Evolutionary conservation across 441 rosid genomes (phyloP).

Genomic region (Biscutella laevigata): DNA sequence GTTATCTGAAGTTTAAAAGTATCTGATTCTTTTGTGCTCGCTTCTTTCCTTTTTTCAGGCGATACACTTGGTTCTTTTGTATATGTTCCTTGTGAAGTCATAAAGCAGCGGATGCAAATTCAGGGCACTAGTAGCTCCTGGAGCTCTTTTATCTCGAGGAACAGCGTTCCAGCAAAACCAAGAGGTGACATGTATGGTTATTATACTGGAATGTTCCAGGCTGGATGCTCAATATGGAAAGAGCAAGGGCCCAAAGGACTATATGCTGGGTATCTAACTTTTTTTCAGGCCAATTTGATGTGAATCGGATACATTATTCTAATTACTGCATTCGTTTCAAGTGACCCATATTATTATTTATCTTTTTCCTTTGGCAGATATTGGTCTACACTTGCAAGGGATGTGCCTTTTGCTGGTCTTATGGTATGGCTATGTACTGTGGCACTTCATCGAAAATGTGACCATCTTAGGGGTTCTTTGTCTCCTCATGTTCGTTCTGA

Average conservation of each 20-base stretch:
- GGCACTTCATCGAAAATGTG: background rate
- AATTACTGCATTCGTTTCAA: background rate
- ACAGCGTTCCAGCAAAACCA: constrained; percentile 32
- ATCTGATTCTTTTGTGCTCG: constrained; percentile 23
- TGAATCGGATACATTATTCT: background rate
- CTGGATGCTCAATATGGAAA: constrained; percentile 75
- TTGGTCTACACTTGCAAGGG: constrained; percentile 85
- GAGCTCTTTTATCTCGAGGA: constrained; percentile 44
- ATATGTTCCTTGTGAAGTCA: constrained; percentile 93
- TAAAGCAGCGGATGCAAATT: constrained; percentile 96
- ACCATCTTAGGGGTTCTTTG: background rate
- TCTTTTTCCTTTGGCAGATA: constrained; percentile 45
- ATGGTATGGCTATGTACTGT: constrained; percentile 41
- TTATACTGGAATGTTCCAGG: constrained; percentile 80
- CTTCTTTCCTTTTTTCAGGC: constrained; percentile 40
- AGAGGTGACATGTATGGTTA: constrained; percentile 57
- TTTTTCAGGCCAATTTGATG: constrained; percentile 1
- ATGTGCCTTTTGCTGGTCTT: constrained; percentile 89
- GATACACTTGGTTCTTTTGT: constrained; percentile 87
- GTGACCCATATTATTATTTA: background rate
- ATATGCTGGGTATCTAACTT: constrained; percentile 63
- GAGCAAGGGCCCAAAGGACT: constrained; percentile 79
- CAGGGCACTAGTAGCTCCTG: constrained; percentile 79
- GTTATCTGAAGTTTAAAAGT: constrained; percentile 3
- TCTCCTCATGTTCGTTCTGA: constrained; percentile 13